These are phyloP conservation scores for Boletellus sp. DNA, from an alignment of 768 basidiomycete species.

Conservation along the genomic window DNA sequence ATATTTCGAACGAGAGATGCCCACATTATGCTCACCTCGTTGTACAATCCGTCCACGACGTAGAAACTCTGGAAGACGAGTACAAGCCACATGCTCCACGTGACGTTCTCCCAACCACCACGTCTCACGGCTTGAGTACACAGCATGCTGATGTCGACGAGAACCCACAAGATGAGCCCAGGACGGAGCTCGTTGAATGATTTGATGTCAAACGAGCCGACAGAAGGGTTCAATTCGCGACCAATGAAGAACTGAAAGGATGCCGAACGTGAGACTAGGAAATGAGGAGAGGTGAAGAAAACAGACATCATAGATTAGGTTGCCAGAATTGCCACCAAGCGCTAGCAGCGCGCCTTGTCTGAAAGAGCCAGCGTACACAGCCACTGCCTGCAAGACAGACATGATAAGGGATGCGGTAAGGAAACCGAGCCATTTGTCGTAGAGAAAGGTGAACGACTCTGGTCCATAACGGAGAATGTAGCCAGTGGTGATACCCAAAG, in stretches of 20 bases:
- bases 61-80: conserved; percentile 84
- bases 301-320: conserved; percentile 85
- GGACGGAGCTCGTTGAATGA: conserved; percentile 48
- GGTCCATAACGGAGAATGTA: conserved; percentile 72
- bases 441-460: conserved; percentile 80
- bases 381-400: conserved; percentile 69
- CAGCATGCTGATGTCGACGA: conserved; percentile 86
- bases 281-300: not conserved
- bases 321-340: conserved; percentile 88
- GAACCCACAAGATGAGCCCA: conserved; percentile 82
- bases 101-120: conserved; percentile 58
- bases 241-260: conserved; percentile 81
- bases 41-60: conserved; percentile 81
- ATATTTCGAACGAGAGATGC: not conserved
- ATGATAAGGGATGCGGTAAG: conserved; percentile 78
- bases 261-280: not conserved
- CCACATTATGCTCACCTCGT: conserved; percentile 60
- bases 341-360: conserved; percentile 70
- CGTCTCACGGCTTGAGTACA: conserved; percentile 86
- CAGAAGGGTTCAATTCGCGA: conserved; percentile 88
- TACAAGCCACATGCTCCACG: conserved; percentile 92
- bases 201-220: conserved; percentile 74
- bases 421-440: conserved; percentile 90
- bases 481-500: conserved; percentile 70
- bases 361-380: conserved; percentile 72